phyloP scores from a whole-genome alignment of 768 basidiomycete genomes.

The Panellus pusillus region DNA sequence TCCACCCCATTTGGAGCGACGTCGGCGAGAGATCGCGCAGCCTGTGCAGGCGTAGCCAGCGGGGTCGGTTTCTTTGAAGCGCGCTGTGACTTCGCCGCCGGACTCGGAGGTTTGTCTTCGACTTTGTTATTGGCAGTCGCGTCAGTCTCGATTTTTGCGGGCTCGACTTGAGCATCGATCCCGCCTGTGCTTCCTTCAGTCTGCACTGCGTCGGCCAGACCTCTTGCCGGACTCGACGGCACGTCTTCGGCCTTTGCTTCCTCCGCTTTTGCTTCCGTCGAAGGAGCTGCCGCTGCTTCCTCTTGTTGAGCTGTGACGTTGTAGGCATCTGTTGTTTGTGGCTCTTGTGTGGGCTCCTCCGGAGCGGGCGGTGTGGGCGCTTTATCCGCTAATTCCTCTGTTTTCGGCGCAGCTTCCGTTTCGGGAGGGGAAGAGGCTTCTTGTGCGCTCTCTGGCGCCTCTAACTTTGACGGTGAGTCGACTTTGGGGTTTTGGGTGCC shows the following conservation, averaged over 20 bases:
- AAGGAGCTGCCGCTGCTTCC: background rate
- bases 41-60: constrained; percentile 2
- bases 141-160: background rate
- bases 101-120: background rate
- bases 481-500: background rate
- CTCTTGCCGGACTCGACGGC: constrained; percentile 3
- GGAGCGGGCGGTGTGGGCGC: constrained; percentile 5
- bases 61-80: constrained; percentile 8
- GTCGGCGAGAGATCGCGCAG: background rate
- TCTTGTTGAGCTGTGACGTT: background rate
- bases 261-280: background rate
- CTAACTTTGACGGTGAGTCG: background rate
- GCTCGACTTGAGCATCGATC: background rate
- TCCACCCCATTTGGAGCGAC: background rate
- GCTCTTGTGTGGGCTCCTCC: background rate
- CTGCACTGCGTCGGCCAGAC: background rate
- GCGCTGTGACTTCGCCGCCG: background rate
- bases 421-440: too few relatives aligned
- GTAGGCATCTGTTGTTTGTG: too few relatives aligned
- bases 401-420: background rate
- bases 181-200: background rate
- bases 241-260: background rate
- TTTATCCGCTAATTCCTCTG: background rate
- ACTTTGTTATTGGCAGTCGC: background rate
- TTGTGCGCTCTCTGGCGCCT: background rate